phyloP scores from a whole-genome alignment of 257 asterid genomes.

The Datura wrightii region DNA sequence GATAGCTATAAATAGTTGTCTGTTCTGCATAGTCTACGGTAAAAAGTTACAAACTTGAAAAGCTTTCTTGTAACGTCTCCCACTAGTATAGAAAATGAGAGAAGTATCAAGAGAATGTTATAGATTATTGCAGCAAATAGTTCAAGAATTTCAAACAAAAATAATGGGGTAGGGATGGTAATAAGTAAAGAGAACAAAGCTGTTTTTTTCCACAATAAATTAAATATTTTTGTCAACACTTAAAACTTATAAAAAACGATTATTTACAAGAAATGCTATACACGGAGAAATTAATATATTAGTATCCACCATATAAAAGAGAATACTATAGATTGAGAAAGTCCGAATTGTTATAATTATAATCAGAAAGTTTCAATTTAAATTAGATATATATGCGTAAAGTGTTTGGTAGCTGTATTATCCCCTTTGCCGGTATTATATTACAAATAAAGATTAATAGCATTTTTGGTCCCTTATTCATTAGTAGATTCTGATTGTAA shows the following conservation, averaged over 20 bases:
- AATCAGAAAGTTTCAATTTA: neutral
- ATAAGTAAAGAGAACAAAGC: neutral
- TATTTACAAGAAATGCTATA: neutral
- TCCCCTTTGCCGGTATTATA: no score
- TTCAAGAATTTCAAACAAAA: neutral
- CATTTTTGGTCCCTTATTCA: no score
- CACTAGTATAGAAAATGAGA: neutral
- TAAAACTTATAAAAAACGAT: neutral
- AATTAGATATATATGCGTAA: no score
- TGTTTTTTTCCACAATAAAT: neutral
- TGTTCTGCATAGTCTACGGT: neutral
- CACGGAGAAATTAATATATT: neutral
- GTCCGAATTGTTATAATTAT: neutral
- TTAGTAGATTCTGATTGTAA: no score
- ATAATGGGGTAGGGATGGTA: neutral
- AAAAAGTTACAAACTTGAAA: neutral
- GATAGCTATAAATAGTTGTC: no score
- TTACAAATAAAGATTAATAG: no score
- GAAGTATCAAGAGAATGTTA: neutral
- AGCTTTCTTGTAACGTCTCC: neutral
- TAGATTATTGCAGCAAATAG: neutral
- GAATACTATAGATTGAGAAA: neutral
- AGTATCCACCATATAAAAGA: neutral
- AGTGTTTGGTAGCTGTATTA: no score
- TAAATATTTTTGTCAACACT: neutral